Percentiles rank a stretch among this genome's conserved stretches.
Conservation (phyloP, 805 yeast species). For the Scheffersomyces stipitis region DNA sequence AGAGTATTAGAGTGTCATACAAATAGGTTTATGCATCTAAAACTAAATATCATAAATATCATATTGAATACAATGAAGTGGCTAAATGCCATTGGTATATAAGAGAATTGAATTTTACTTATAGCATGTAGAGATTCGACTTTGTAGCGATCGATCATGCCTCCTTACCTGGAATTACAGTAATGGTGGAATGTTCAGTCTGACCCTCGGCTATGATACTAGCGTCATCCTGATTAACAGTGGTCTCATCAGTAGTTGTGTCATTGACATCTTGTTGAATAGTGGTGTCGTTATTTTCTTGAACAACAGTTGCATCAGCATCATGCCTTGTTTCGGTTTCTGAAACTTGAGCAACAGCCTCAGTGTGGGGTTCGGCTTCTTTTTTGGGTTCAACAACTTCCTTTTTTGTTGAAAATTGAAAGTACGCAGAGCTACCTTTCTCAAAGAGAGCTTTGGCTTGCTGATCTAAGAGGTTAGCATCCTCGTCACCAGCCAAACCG, state of each 20-base stretch:
- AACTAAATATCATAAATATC: no score
- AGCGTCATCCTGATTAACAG: constrained; percentile 28
- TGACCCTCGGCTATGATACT: constrained; percentile 18
- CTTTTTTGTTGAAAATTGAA: constrained; percentile 13
- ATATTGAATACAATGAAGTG: no score
- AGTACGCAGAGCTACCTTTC: constrained; percentile 36
- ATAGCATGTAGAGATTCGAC: background rate
- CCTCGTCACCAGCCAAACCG: constrained; percentile 41
- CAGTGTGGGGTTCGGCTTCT: constrained; percentile 9
- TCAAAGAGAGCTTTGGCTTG: constrained; percentile 34
- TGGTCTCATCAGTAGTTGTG: constrained; percentile 43
- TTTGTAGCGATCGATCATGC: no score
- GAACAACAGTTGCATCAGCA: constrained; percentile 50
- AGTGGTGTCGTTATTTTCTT: constrained; percentile 48
- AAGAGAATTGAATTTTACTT: no score
- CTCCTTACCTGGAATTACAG: constrained; percentile 5
- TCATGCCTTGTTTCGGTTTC: constrained; percentile 24
- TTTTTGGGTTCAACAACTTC: constrained; percentile 5
- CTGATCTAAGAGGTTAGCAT: constrained; percentile 27
- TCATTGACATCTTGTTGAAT: constrained; percentile 49
- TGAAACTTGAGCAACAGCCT: constrained; percentile 3
- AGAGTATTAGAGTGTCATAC: no score
- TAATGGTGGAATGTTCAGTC: constrained; percentile 4
- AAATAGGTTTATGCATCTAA: no score
- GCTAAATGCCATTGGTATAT: no score